Conservation (phyloP, 2,329 filamentous ascomycete species). For the Rutstroemia sp. region DNA sequence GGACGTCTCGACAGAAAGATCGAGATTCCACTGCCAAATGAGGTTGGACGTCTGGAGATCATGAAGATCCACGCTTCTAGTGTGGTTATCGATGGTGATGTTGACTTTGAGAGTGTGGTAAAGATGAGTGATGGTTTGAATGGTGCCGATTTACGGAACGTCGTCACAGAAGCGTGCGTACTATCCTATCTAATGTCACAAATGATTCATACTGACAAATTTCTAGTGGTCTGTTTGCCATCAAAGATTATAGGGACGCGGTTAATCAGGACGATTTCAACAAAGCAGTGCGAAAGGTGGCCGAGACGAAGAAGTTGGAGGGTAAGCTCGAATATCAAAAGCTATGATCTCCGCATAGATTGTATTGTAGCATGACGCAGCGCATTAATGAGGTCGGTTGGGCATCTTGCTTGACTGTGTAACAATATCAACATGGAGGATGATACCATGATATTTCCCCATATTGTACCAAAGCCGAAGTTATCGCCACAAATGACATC, state of each 20-base stretch:
- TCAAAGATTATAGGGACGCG: constrained; percentile 94
- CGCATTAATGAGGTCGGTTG: constrained; percentile 15
- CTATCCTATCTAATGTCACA: background rate
- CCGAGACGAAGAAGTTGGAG: constrained; percentile 95
- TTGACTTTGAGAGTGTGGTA: constrained; percentile 97
- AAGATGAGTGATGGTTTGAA: constrained; percentile 99
- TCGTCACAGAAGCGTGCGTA: constrained; percentile 95
- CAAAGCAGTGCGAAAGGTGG: constrained; percentile 96
- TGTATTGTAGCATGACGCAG: constrained; percentile 23
- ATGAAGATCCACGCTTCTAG: constrained; percentile 91
- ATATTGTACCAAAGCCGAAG: background rate
- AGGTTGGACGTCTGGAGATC: constrained; percentile 92
- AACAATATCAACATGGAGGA: constrained; percentile 23
- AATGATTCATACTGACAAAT: constrained; percentile 21
- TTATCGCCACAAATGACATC: background rate
- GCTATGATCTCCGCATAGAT: constrained; percentile 46
- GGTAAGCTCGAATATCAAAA: constrained; percentile 98
- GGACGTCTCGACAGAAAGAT: constrained; percentile 95
- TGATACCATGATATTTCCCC: background rate
- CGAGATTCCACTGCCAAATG: constrained; percentile 93
- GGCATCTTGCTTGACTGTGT: constrained; percentile 22
- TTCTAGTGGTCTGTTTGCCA: constrained; percentile 80
- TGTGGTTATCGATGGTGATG: constrained; percentile 85
- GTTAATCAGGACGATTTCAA: constrained; percentile 99
- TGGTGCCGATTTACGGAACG: constrained; percentile 93